Percentiles rank a stretch among this genome's conserved stretches.
phyloP scores from a whole-genome alignment of 2,329 filamentous ascomycete genomes.

The Tolypocladium nubicola region DNA sequence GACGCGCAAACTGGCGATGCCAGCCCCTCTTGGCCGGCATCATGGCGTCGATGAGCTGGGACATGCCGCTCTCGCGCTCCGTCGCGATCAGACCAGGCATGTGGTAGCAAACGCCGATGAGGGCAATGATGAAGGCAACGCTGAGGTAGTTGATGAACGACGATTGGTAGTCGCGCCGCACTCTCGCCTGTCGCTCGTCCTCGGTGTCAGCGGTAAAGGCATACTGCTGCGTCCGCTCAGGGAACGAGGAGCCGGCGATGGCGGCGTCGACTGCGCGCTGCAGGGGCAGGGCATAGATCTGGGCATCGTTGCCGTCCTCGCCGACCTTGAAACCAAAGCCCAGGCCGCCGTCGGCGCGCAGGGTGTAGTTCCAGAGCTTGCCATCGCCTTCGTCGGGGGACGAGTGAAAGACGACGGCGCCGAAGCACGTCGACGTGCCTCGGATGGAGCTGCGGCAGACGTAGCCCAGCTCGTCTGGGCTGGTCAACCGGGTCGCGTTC shows the following conservation, averaged over 20 bases:
- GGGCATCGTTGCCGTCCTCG: slow-evolving; percentile 57
- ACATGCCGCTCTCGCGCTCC: slow-evolving; percentile 80
- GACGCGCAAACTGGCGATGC: slow-evolving; percentile 67
- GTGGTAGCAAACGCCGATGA: slow-evolving; percentile 79
- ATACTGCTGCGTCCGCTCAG: slow-evolving; percentile 45
- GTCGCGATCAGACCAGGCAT: slow-evolving; percentile 76
- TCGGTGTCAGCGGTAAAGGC: slow-evolving; percentile 48
- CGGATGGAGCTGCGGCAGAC: slow-evolving; percentile 54
- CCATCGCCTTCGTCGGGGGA: slow-evolving; percentile 61
- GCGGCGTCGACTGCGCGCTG: slow-evolving; percentile 68
- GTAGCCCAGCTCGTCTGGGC: slow-evolving; percentile 31
- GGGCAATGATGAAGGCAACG: slow-evolving; percentile 67
- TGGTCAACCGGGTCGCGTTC: slow-evolving; percentile 21
- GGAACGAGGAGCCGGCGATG: slow-evolving; percentile 44
- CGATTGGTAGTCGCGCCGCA: slow-evolving; percentile 56
- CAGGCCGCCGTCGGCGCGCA: slow-evolving; percentile 65
- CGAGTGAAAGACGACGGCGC: slow-evolving; percentile 62
- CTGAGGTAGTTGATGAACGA: slow-evolving; percentile 67
- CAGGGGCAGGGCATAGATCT: slow-evolving; percentile 70
- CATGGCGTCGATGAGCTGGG: slow-evolving; percentile 83
- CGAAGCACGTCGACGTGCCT: slow-evolving; percentile 63
- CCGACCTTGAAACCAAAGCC: slow-evolving; percentile 49
- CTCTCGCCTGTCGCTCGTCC: slow-evolving; percentile 40
- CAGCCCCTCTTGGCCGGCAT: slow-evolving; percentile 66
- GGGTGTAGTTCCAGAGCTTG: slow-evolving; percentile 75